Percentiles rank a stretch among this genome's conserved stretches.
These are phyloP conservation scores for Obelidium mucronatum DNA, from an alignment of 192 early-diverging fungal genomes.

Conservation along the genomic window DNA sequence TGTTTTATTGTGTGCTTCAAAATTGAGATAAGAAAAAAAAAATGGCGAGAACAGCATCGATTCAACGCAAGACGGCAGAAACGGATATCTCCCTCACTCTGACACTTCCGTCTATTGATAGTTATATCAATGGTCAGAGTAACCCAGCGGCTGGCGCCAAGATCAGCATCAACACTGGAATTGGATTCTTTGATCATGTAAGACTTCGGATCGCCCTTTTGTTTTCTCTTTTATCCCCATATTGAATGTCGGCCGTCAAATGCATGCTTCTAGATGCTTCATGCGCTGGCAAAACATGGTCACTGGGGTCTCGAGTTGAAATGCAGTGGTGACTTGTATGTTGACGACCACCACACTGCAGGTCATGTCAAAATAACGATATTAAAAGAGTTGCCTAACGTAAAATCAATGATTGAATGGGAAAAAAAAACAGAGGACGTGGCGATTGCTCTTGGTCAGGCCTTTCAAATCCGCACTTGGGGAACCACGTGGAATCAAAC, in stretches of 20 bases:
- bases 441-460: constrained; percentile 91
- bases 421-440: constrained; percentile 73
- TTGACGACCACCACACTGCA: constrained; percentile 98
- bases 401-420: background rate
- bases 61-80: constrained; percentile 92
- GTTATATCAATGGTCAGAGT: constrained; percentile 34
- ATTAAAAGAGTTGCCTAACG: background rate
- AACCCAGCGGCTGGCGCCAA: constrained; percentile 56
- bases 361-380: background rate
- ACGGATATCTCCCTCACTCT: constrained; percentile 85
- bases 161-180: constrained; percentile 88
- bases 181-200: constrained; percentile 98
- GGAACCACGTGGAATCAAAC: constrained; percentile 88
- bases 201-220: constrained; percentile 8
- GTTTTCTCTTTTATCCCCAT: background rate
- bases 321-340: constrained; percentile 94
- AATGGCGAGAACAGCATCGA: constrained; percentile 38
- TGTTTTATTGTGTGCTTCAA: background rate
- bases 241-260: background rate
- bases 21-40: background rate
- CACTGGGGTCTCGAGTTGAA: constrained; percentile 86
- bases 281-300: constrained; percentile 96
- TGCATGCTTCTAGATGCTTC: constrained; percentile 78
- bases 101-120: constrained; percentile 60
- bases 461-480: constrained; percentile 94